phyloP scores from a whole-genome alignment of 2,329 filamentous ascomycete species.

The Grosmannia serpens region DNA sequence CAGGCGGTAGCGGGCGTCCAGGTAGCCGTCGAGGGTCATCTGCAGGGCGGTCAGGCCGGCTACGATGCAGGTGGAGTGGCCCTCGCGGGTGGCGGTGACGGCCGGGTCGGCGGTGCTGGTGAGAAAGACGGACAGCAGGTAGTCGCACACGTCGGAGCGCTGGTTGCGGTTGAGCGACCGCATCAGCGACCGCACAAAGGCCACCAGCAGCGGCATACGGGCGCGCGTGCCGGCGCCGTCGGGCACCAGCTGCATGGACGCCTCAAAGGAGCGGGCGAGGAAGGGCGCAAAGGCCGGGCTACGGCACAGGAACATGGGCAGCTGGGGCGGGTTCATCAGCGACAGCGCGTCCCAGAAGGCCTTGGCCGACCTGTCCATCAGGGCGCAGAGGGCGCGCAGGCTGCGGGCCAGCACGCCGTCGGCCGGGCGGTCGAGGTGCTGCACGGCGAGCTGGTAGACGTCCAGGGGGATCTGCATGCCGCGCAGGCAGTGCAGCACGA shows the following conservation, averaged over 20 bases:
- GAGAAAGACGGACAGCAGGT: conserved; percentile 66
- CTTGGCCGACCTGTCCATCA: conserved; percentile 64
- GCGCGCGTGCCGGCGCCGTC: background rate
- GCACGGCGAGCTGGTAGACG: conserved; percentile 52
- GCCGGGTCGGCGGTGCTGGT: conserved; percentile 14
- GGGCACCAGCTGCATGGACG: conserved; percentile 28
- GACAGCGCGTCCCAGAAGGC: conserved; percentile 86
- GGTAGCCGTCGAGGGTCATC: conserved; percentile 44
- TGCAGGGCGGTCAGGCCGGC: conserved; percentile 51
- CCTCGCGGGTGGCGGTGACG: conserved; percentile 43
- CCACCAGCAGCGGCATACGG: conserved; percentile 43
- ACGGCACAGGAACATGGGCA: conserved; percentile 75
- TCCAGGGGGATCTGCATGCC: conserved; percentile 67
- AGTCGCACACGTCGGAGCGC: conserved; percentile 67
- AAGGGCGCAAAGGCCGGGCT: conserved; percentile 55
- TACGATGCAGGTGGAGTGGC: conserved; percentile 49
- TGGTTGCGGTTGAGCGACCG: conserved; percentile 58
- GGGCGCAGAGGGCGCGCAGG: conserved; percentile 55
- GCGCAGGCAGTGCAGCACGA: conserved; percentile 68
- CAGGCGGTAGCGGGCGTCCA: conserved; percentile 30
- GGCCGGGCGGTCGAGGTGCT: conserved; percentile 37
- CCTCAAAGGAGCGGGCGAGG: conserved; percentile 47
- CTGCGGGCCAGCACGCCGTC: conserved; percentile 54
- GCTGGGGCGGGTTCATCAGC: conserved; percentile 63
- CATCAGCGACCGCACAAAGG: conserved; percentile 71